Base-by-base conservation (phyloP, 805 yeast genomes). In the Suhomyces sp. region DNA sequence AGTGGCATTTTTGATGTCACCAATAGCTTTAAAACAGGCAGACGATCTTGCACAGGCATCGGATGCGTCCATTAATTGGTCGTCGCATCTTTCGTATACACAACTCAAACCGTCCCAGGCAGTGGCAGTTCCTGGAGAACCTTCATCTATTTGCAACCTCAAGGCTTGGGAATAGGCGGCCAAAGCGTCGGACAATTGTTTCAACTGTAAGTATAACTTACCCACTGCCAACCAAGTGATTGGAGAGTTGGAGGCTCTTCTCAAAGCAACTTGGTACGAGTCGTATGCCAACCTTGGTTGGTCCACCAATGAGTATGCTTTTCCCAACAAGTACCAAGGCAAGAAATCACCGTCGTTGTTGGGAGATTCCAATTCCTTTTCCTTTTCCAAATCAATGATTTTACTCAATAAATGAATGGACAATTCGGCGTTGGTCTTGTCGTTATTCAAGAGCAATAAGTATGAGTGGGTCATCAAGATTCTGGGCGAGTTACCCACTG, bases 171-270 rank as follows among this genome's bases (percentile, higher is more conserved):
- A 74, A 49, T 77, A 81, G 2, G 86, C 85, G 5, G 81, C 78
- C 33, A 81, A 59, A 0, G 87, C 80, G 48, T 81, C 87, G 3
- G 79, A 74, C 16, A 81, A 53, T 53, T 81, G 87, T 29, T 74
- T 75, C 44, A 79, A 59, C 42, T 70, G 70, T 37, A 81, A 54
- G 47, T 80, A 80, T 31, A 81, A 60, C 9, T 76, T 68, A 3
- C 85, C 88, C 19, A 80, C 77, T 0, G 81, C 77, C 21, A 81
- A 57, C 88, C 87, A 81, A 3, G 82, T 74, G 32, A 77, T 60
- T n/a, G 84, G 77, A 10, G 72, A 68, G 11, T 60, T 56, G 13
- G 77, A 70, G 0, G 79, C 77, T 28, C 75, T 68, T 42, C 74
- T 61, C 36, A 77, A 56, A 2, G 83, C 77, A 29, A 71, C 59